Evolutionary conservation across 1,284 basidiomycete genomes (phyloP), one percentile per base, ranked within the genome.

Genomic region (Trichosporon faecale): DNA sequence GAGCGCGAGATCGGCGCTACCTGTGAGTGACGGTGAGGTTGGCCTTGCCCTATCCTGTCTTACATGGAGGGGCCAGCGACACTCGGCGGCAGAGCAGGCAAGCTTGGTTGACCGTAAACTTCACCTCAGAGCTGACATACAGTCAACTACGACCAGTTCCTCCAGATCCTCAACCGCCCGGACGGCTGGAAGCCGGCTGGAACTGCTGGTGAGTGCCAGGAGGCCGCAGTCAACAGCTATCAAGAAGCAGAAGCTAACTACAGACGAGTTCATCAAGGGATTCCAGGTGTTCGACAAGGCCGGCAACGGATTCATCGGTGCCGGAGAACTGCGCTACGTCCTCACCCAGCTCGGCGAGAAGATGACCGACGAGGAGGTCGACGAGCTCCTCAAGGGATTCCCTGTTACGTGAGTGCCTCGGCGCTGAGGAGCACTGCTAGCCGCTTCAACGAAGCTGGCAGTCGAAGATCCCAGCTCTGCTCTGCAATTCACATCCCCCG

Each of bases 261-360:
- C 82, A 95, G 96, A 98, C 87, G 96, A 99, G 82, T 99, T 98
- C 85, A 94, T 98, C 79, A 94, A 96, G 68, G 97, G 95, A 9
- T 99, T 99, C 88, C 95, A 98, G 80, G 96, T 99, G 21, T 99
- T 99, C 76, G 96, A 98, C 85, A 98, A 98, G 85, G 95, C 97
- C 74, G 94, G 94, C 57, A 97, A 97, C 78, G 96, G 96, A 0
- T 94, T 91, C 85, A 98, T 98, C 78, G 94, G 94, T 67, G 94
- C 91, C 29, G 95, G 95, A 66, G 88, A 89, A 84, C 87, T 98
- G 74, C 88, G 94, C 83, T 98, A 98, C 83, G 94, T 98, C 52
- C 88, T 98, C 57, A 98, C 95, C 16, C 93, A 94, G 80, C 88
- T 98, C 3, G 95, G 95, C 18, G 95, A 98, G 88, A 97, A 98